These are phyloP conservation scores for Hanseniaspora singularis DNA, from an alignment of 805 yeast species.

Conservation along the genomic window DNA sequence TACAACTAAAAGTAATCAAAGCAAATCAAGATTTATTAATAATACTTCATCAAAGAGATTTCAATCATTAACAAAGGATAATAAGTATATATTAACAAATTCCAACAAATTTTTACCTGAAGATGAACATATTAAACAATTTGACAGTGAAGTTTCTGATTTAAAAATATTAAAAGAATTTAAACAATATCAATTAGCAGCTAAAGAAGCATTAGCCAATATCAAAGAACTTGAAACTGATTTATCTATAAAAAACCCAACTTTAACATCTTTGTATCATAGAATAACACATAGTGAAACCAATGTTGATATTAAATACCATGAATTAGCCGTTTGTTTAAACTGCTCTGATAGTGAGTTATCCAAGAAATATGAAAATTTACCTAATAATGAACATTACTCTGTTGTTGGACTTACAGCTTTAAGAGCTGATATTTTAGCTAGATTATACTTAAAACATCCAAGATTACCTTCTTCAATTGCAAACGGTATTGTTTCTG, in stretches of 20 bases:
- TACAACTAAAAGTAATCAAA: background rate
- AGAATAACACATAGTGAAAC: slow-evolving; percentile 1
- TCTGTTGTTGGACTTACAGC: slow-evolving; percentile 4
- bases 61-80: no score
- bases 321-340: slow-evolving; percentile 60
- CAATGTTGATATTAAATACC: background rate
- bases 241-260: slow-evolving; percentile 29
- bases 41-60: background rate
- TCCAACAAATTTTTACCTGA: background rate
- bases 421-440: slow-evolving; percentile 1
- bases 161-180: background rate
- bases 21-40: background rate
- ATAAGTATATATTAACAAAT: background rate
- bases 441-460: slow-evolving; percentile 47
- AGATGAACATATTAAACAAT: background rate
- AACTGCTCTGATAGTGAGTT: slow-evolving; percentile 40
- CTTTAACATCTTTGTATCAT: slow-evolving; percentile 8
- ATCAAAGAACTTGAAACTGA: slow-evolving; percentile 42
- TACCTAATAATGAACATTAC: slow-evolving; percentile 2
- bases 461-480: slow-evolving; percentile 84
- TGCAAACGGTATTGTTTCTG: slow-evolving; percentile 60
- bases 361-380: slow-evolving; percentile 28
- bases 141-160: background rate
- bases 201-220: slow-evolving; percentile 22
- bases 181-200: background rate